A percentile compares a stretch with the other conserved stretches of the same genome.
These are phyloP conservation scores for Logfia minima DNA, from an alignment of 129 eudicot species.

Conservation along the genomic window DNA sequence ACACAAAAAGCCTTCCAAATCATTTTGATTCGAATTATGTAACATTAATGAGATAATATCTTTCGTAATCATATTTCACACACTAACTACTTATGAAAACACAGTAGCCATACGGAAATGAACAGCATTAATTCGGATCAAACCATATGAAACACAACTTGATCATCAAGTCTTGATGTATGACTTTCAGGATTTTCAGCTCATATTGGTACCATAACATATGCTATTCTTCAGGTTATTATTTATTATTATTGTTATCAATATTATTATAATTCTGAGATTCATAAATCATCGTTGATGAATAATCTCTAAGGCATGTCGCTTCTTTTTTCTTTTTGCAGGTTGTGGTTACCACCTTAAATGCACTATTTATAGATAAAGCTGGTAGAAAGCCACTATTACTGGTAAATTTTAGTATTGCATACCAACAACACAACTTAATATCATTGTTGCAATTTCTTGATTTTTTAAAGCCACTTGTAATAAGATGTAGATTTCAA, in stretches of 20 bases:
- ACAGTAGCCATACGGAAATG: not conserved
- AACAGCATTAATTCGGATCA: not conserved
- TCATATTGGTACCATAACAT: conserved; percentile 58
- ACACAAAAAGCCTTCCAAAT: not conserved
- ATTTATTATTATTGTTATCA: no score
- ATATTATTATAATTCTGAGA: conserved; percentile 42
- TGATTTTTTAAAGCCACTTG: not conserved
- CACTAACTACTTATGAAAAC: not conserved
- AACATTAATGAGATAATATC: not conserved
- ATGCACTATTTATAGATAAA: conserved; percentile 71
- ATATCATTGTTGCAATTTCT: not conserved
- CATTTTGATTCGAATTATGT: not conserved
- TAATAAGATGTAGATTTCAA: conserved; percentile 26
- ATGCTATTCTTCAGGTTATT: conserved; percentile 58
- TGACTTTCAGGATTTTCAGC: conserved; percentile 64
- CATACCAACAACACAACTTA: conserved; percentile 8
- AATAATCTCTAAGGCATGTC: not conserved
- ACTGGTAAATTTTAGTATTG: conserved; percentile 40
- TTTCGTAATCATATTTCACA: not conserved
- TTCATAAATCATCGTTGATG: not conserved
- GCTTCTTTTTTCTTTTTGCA: not conserved
- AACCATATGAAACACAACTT: not conserved
- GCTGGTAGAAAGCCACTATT: conserved; percentile 83
- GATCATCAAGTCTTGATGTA: not conserved
- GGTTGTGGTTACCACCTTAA: conserved; percentile 40